Conservation (phyloP, 805 yeast genomes). For the Candida orba region DNA sequence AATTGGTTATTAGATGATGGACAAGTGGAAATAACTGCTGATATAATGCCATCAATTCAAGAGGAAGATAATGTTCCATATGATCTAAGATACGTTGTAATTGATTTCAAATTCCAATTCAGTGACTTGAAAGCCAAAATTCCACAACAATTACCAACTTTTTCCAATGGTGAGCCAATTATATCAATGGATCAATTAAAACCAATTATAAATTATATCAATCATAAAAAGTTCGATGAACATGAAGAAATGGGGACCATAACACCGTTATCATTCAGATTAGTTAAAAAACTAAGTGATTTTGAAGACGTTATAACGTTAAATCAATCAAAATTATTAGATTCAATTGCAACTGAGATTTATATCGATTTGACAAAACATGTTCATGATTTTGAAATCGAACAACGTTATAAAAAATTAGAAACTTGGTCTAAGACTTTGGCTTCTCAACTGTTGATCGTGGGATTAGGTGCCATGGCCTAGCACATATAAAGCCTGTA, state of each 20-base stretch:
- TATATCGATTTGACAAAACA: conserved; percentile 49
- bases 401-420: conserved; percentile 37
- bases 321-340: conserved; percentile 40
- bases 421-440: conserved; percentile 52
- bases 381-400: conserved; percentile 46
- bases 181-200: conserved; percentile 52
- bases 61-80: conserved; percentile 17
- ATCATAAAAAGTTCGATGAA: conserved; percentile 31
- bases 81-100: conserved; percentile 46
- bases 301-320: conserved; percentile 33
- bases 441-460: conserved; percentile 48
- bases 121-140: conserved; percentile 51
- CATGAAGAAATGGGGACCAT: conserved; percentile 21
- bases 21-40: conserved; percentile 61
- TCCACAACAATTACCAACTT: conserved; percentile 41
- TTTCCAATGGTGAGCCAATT: conserved; percentile 49
- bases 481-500: conserved; percentile 1
- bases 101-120: conserved; percentile 61
- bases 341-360: conserved; percentile 46
- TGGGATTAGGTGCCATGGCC: conserved; percentile 56
- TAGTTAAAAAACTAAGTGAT: conserved; percentile 39
- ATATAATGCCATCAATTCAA: conserved; percentile 60
- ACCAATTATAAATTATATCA: conserved; percentile 55
- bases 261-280: conserved; percentile 30
- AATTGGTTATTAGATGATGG: conserved; percentile 77